Percentiles rank a stretch among this genome's conserved stretches.
phyloP scores from a whole-genome alignment of 1,284 basidiomycete genomes.

The Cutaneotrichosporon daszewskae region DNA sequence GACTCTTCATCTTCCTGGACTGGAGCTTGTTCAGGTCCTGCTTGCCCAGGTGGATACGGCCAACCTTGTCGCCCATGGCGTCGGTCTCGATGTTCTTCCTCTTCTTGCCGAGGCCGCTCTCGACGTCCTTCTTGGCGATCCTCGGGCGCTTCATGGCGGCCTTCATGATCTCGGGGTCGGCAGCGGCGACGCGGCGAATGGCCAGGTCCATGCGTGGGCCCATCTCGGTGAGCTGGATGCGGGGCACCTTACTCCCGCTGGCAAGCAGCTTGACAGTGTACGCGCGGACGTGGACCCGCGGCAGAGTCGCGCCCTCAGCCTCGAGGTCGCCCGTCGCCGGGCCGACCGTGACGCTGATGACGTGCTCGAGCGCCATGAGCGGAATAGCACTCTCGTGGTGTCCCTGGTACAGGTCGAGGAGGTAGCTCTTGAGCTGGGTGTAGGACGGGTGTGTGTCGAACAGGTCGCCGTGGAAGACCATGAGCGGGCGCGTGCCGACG shows the following conservation, averaged over 20 bases:
- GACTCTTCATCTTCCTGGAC: slow-evolving; percentile 50
- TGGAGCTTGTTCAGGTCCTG: slow-evolving; percentile 86
- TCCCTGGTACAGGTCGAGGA: slow-evolving; percentile 81
- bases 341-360: slow-evolving; percentile 77
- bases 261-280: slow-evolving; percentile 72
- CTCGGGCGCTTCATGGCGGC: slow-evolving; percentile 78
- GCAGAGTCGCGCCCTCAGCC: slow-evolving; percentile 52
- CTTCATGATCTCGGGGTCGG: slow-evolving; percentile 74
- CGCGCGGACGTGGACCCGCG: slow-evolving; percentile 79
- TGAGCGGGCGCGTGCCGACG: slow-evolving; percentile 83
- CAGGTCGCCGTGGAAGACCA: slow-evolving; percentile 91
- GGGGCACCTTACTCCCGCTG: slow-evolving; percentile 68
- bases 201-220: slow-evolving; percentile 84
- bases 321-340: slow-evolving; percentile 51
- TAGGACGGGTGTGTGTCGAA: slow-evolving; percentile 88
- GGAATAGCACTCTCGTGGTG: slow-evolving; percentile 79
- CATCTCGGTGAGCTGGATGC: slow-evolving; percentile 78
- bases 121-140: slow-evolving; percentile 74
- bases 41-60: slow-evolving; percentile 78
- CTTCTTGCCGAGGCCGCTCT: slow-evolving; percentile 84
- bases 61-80: slow-evolving; percentile 95
- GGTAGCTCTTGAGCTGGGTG: slow-evolving; percentile 84
- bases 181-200: slow-evolving; percentile 66
- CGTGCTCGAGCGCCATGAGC: slow-evolving; percentile 79
- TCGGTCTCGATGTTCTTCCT: slow-evolving; percentile 93